phyloP scores from a whole-genome alignment of 441 rosid genomes.

The Biscutella laevigata region DNA sequence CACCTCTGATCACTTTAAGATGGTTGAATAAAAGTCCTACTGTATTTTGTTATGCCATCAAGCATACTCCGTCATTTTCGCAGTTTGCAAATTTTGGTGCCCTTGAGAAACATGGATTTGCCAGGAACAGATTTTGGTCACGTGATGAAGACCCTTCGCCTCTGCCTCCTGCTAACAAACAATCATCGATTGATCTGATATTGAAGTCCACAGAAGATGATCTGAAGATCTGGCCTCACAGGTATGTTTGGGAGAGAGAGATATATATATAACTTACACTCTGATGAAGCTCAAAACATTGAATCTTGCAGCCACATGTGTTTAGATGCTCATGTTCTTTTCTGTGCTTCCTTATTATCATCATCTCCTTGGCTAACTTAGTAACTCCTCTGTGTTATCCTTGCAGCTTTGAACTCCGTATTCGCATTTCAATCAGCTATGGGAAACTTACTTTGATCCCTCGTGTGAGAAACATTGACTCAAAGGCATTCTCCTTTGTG shows the following conservation, averaged over 20 bases:
- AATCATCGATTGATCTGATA: conserved; percentile 46
- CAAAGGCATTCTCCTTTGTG: conserved; percentile 52
- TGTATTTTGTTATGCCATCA: background rate
- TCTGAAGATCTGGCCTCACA: conserved; percentile 50
- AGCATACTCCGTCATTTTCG: conserved; percentile 1
- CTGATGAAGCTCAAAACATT: too few species aligned
- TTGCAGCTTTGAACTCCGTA: conserved; percentile 61
- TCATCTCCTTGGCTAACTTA: background rate
- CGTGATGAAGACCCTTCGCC: conserved; percentile 52
- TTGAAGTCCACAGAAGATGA: conserved; percentile 51
- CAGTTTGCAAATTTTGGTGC: conserved; percentile 56
- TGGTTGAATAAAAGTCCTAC: background rate
- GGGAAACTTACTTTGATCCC: conserved; percentile 65
- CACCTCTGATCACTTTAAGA: conserved; percentile 4
- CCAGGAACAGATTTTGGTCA: conserved; percentile 50
- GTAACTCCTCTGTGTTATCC: background rate
- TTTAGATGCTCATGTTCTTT: background rate
- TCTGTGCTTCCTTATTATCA: background rate
- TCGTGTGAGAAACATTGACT: conserved; percentile 62
- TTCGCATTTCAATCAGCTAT: conserved; percentile 48
- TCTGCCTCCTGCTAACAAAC: conserved; percentile 41
- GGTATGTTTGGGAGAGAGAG: conserved; percentile 34
- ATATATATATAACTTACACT: background rate
- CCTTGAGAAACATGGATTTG: conserved; percentile 61
- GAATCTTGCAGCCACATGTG: too few species aligned